Evolutionary conservation across 352 stramenopile genomes (phyloP), one percentile per base, ranked within the genome.

Genomic region (Phytopythium aichiense): DNA sequence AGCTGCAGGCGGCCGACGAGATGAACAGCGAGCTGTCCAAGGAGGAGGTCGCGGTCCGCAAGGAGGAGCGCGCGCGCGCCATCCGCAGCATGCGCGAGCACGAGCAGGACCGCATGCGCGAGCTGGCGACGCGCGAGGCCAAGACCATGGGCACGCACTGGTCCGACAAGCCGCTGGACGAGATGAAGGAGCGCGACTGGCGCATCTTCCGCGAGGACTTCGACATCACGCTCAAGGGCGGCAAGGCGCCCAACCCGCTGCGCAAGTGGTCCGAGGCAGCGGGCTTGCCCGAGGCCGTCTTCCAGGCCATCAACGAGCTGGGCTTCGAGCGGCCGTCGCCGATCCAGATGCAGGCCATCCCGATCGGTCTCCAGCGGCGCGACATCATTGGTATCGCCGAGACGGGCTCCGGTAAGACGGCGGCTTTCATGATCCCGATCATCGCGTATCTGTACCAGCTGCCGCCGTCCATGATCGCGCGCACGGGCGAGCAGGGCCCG

Each of bases 311-410:
- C 60, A 66, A 87, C 33, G 87, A 95, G 37, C 74, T 99, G 67
- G 92, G 88, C 54, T 99, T 98, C 56, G 91, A 96, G 48, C 82
- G 97, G 37, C 98, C 98, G n/a, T 98, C 91, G 38, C 95, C 97
- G 6, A 99, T 99, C 73, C 98, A 99, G 73, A 91, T 98, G 76
- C 95, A 99, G 73, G 88, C 94, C 9, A 99, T 99, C 57, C 96
- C 97, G 2, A 98, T 99, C 52, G 97, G 97, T 9, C 76, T 99
- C 42, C 85, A 99, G 64, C 83, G 94, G 5, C 79, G 97, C 2
- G 98, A 99, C 79, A 91, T 99, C 60, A 99, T 99, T 63, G 98
- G 97, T 63, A 99, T 99, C 69, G 98, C 98, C 13, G 96, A 99
- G 71, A 99, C 98, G 1, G 98, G 98, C 30, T 98, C 88, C 20